A percentile compares a stretch with the other conserved stretches of the same genome.
These are phyloP conservation scores for Mycena pura DNA, from an alignment of 768 basidiomycete species.

Conservation along the genomic window DNA sequence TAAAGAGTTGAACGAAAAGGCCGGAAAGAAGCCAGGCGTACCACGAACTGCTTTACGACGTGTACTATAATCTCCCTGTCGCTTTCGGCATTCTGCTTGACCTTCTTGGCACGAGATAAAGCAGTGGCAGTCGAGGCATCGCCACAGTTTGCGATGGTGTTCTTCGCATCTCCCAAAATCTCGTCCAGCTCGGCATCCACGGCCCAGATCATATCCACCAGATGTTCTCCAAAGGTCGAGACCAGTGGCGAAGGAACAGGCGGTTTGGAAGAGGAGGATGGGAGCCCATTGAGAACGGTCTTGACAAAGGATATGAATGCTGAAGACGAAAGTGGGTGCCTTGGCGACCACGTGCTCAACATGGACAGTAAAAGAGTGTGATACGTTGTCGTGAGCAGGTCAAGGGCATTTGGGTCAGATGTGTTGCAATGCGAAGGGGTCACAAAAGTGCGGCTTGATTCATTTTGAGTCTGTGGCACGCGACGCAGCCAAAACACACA, in stretches of 20 bases:
- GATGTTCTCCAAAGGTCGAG: slow-evolving; percentile 64
- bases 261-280: slow-evolving; percentile 72
- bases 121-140: slow-evolving; percentile 37
- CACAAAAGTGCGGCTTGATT: slow-evolving; percentile 65
- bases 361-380: slow-evolving; percentile 69
- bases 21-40: slow-evolving; percentile 46
- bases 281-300: slow-evolving; percentile 64
- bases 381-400: slow-evolving; percentile 70
- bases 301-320: slow-evolving; percentile 69
- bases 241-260: slow-evolving; percentile 54
- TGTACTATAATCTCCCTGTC: slow-evolving; percentile 68
- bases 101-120: slow-evolving; percentile 48
- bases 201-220: slow-evolving; percentile 86
- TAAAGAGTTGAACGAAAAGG: background rate
- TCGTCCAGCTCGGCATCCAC: slow-evolving; percentile 82
- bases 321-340: slow-evolving; percentile 52
- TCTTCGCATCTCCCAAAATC: slow-evolving; percentile 60
- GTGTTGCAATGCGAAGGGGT: slow-evolving; percentile 65
- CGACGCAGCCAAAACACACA: slow-evolving; percentile 37
- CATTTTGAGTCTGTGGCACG: slow-evolving; percentile 24
- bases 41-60: slow-evolving; percentile 67
- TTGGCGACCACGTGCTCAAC: slow-evolving; percentile 61
- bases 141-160: slow-evolving; percentile 41
- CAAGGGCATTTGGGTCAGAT: slow-evolving; percentile 56
- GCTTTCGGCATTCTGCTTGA: slow-evolving; percentile 60